A percentile compares a stretch with the other conserved stretches of the same genome.
Evolutionary conservation across 257 asterid genomes (phyloP).

Genomic region (Solanum neorickii): DNA sequence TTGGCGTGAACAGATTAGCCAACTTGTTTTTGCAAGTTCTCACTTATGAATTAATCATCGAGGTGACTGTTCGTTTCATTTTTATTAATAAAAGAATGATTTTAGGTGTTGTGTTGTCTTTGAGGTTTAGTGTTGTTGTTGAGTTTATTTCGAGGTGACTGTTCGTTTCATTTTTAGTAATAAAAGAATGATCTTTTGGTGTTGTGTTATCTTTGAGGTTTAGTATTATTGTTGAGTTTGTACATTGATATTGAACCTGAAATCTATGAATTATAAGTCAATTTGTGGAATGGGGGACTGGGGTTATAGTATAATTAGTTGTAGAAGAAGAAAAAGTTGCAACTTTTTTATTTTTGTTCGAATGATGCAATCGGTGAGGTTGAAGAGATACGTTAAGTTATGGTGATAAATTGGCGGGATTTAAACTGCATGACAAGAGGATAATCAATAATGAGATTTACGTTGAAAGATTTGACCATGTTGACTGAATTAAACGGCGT

Average conservation of each 20-base stretch:
- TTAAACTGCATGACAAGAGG: not conserved
- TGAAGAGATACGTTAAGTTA: not conserved
- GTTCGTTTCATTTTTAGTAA: not conserved
- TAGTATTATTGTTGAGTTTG: not conserved
- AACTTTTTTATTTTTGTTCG: not conserved
- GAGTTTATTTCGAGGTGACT: too few species aligned
- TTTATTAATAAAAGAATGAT: not conserved
- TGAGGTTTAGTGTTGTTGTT: not conserved
- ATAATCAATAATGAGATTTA: not conserved
- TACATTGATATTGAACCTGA: not conserved
- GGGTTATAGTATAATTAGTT: not conserved
- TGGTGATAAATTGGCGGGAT: not conserved
- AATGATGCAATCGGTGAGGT: not conserved
- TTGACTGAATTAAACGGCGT: not conserved
- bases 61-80: not conserved
- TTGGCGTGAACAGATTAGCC: not conserved
- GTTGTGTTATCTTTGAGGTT: not conserved
- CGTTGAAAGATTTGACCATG: not conserved
- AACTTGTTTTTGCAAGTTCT: not conserved
- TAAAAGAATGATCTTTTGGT: not conserved
- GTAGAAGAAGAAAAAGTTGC: not conserved
- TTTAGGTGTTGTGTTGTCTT: not conserved
- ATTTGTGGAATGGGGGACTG: not conserved
- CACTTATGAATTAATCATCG: not conserved
- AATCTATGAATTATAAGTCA: not conserved